These are phyloP conservation scores for Trametes villosa DNA, from an alignment of 768 basidiomycete genomes.

Conservation along the genomic window DNA sequence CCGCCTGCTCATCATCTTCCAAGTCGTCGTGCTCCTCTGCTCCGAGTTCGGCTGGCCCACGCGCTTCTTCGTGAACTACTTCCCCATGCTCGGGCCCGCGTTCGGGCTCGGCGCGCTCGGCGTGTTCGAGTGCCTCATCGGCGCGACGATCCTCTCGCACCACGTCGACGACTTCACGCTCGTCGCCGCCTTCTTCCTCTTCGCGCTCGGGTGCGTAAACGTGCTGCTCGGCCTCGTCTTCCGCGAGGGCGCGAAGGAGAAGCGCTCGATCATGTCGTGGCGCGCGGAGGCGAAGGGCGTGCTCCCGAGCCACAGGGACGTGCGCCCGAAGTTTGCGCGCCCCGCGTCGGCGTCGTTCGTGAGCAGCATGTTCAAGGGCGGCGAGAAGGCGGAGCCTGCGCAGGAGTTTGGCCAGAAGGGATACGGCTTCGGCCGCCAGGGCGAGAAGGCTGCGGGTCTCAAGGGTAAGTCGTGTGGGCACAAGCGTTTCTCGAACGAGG, in stretches of 20 bases:
- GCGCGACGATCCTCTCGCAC: slow-evolving; percentile 54
- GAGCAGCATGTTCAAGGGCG: slow-evolving; percentile 29
- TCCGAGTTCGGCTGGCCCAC: slow-evolving; percentile 85
- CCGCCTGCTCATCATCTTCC: slow-evolving; percentile 84
- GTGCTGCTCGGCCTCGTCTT: slow-evolving; percentile 57
- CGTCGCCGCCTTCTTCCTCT: slow-evolving; percentile 89
- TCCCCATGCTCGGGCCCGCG: slow-evolving; percentile 82
- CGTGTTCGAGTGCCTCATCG: slow-evolving; percentile 85
- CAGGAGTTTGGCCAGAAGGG: slow-evolving; percentile 38
- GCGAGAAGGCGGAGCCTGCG: slow-evolving; percentile 22
- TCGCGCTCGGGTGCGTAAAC: slow-evolving; percentile 89
- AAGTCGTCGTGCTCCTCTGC: slow-evolving; percentile 77
- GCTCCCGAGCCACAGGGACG: slow-evolving; percentile 52
- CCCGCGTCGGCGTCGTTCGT: slow-evolving; percentile 29
- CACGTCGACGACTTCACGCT: slow-evolving; percentile 87
- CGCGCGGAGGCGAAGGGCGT: slow-evolving; percentile 58
- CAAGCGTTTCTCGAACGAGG: neutral
- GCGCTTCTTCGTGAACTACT: slow-evolving; percentile 78
- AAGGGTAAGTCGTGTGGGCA: slow-evolving; percentile 52
- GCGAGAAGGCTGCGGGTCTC: slow-evolving; percentile 74
- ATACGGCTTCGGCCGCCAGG: slow-evolving; percentile 81
- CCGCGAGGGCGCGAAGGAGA: slow-evolving; percentile 66
- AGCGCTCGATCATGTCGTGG: slow-evolving; percentile 72
- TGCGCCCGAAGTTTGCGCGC: slow-evolving; percentile 33
- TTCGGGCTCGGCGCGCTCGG: slow-evolving; percentile 90